These are phyloP conservation scores for Penicillium sp. DNA, from an alignment of 2,329 filamentous ascomycete genomes.

Conservation along the genomic window DNA sequence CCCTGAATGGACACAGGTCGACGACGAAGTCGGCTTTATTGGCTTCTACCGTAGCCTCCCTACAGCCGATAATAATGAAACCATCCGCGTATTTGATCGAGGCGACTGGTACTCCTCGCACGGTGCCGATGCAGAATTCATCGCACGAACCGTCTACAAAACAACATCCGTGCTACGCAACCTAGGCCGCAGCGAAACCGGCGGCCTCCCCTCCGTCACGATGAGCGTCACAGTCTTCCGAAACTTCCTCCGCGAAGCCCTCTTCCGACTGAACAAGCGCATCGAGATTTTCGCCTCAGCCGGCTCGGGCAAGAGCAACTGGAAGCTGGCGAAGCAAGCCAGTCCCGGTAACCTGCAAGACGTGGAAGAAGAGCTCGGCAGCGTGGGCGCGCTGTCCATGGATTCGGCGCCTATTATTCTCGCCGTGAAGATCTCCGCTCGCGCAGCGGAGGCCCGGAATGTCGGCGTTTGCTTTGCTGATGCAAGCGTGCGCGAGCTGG, in stretches of 20 bases:
- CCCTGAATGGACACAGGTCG: conserved; percentile 52
- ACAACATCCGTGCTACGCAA: conserved; percentile 91
- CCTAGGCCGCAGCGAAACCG: conserved; percentile 71
- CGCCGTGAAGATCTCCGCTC: conserved; percentile 86
- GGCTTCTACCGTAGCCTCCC: conserved; percentile 87
- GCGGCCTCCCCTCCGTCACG: conserved; percentile 84
- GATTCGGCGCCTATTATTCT: conserved; percentile 90
- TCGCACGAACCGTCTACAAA: conserved; percentile 71
- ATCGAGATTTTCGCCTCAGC: conserved; percentile 79
- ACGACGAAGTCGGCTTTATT: conserved; percentile 95
- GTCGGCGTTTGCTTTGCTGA: conserved; percentile 97
- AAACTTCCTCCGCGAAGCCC: conserved; percentile 86
- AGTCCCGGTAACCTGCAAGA: conserved; percentile 95
- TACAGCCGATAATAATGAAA: conserved; percentile 51
- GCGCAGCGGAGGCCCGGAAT: conserved; percentile 70
- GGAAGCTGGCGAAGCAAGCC: conserved; percentile 84
- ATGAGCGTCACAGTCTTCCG: conserved; percentile 92
- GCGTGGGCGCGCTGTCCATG: conserved; percentile 49
- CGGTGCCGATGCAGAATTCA: conserved; percentile 41
- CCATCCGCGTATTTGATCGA: conserved; percentile 83
- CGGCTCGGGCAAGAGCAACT: conserved; percentile 66
- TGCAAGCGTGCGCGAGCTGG: conserved; percentile 87
- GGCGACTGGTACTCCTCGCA: conserved; percentile 82
- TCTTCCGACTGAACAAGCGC: conserved; percentile 82
- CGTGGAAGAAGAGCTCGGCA: conserved; percentile 86